Evolutionary conservation across 352 stramenopile genomes (phyloP), one percentile per base, ranked within the genome.

Genomic region (Pythium pyrilobum): DNA sequence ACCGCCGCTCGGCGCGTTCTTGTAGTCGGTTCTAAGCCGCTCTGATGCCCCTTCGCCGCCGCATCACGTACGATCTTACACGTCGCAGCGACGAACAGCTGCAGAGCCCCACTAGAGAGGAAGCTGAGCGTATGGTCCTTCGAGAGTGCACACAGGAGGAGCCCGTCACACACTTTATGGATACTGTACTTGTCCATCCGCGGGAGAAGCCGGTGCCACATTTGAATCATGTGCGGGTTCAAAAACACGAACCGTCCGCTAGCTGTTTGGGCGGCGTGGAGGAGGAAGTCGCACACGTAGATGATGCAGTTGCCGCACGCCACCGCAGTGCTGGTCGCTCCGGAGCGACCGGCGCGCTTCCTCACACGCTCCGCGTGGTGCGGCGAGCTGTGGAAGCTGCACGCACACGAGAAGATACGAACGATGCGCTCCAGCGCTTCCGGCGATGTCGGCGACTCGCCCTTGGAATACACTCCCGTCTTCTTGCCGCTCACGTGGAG

Each of bases 211-310:
- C 36, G 15, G 4, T 31, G 25, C 59, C 59, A 67, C 20, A 62
- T 52, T 11, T 48, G 36, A 11, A 51, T 52, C 38, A 67, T 41
- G 8, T 40, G 33, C 9, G 59, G 47, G 28, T 62, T 48, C 27
- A 67, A 23, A 11, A 59, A 45, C 40, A 63, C 29, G 24, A 55
- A 58, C 8, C 59, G 41, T 5, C 59, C 59, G 27, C 47, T 67
- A 3, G 51, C 39, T 33, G 47, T 62, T 18, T 57, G 20, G 6
- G 47, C 41, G 8, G 45, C 24, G 20, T 59, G 52, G n/a, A 36
- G 38, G 29, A 63, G 56, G 31, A 63, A 63, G n/a, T 58, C 28
- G 18, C 31, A 31, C 3, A 62, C 47, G 55, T 56, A 46, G 13
- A 62, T 16, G n/a, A 62, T 18, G 9, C 28, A 44, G n/a, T 50